Base-by-base conservation (phyloP, 306 rosid genomes). In the Cucumis hystrix region DNA sequence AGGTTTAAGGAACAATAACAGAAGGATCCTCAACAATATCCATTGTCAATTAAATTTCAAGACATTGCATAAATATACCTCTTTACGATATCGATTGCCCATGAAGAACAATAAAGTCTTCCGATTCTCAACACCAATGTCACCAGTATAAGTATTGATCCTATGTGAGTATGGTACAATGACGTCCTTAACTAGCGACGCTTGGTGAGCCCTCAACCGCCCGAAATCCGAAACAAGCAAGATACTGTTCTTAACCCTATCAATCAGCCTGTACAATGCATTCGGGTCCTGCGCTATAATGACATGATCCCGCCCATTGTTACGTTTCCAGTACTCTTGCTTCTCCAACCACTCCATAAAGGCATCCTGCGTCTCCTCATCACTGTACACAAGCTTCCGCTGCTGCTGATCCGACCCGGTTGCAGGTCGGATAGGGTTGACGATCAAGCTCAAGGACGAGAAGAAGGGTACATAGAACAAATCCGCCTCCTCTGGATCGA, bases 51-150 rank as follows among this genome's bases (percentile, higher is more conserved):
- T 33, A 33, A 33, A 33, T 23, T 49, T 71, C 43, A 23, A 71
- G 41, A 39, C 41, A 71, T 49, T 71, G 57, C 65, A 55, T 52
- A 15, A 28, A 47, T 20, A 71, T 83, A 95, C 99, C 97, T 95
- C 97, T 83, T 95, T 95, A 41, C 99, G 97, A 74, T 80, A 92
- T 14, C 99, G 90, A 78, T 89, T 89, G 56, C 99, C 99, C 99
- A 95, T 95, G 79, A 95, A 95, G 85, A 95, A 95, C 75, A 69
- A 47, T 89, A 92, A 82, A 1, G 96, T 89, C 8, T 70, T 76
- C 70, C 99, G 97, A 21, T 84, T 77, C 14, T 72, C 85, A 33
- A 90, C 61, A 14, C 89, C 83, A 0, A 89, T 75, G 6, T 75
- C 89, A 41, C 99, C 99, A 0, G 23, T 76, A 62, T 86, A 92